Evolutionary conservation across 768 basidiomycete genomes (phyloP).

Genomic region (Mycena belliarum): DNA sequence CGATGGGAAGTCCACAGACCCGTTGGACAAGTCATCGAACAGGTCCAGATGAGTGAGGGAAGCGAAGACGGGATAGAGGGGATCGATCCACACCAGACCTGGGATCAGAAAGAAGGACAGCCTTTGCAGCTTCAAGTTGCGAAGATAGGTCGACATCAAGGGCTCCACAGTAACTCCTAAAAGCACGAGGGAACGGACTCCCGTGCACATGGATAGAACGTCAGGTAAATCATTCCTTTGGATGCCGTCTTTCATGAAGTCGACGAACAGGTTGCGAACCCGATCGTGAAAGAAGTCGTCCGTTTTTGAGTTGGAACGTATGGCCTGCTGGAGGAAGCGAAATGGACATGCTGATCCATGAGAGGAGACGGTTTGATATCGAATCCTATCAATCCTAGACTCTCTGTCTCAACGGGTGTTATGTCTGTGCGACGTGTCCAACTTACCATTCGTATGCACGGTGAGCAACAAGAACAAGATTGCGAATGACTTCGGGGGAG

Average conservation of each 20-base stretch:
- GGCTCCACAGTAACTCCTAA: background rate
- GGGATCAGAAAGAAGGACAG: background rate
- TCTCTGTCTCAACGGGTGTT: background rate
- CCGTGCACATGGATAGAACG: background rate
- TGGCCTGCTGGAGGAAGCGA: background rate
- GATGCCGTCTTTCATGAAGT: background rate
- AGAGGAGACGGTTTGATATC: background rate
- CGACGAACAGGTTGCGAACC: background rate
- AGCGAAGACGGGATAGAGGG: background rate
- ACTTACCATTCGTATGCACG: conserved; percentile 6
- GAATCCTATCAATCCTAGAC: background rate
- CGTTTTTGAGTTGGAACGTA: background rate
- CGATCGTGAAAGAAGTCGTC: background rate
- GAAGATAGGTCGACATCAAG: background rate
- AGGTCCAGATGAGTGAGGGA: conserved; percentile 5
- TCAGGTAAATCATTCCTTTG: background rate
- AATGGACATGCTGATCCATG: background rate
- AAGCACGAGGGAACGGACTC: background rate
- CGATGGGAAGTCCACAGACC: background rate
- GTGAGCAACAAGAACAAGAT: background rate
- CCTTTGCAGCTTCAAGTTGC: background rate
- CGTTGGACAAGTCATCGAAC: background rate
- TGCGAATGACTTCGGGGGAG: background rate
- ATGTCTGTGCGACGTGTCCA: too few relatives aligned
- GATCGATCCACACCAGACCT: background rate